These are phyloP conservation scores for Hamamelis virginiana DNA, from an alignment of 164 flowering plant genomes.

Conservation along the genomic window DNA sequence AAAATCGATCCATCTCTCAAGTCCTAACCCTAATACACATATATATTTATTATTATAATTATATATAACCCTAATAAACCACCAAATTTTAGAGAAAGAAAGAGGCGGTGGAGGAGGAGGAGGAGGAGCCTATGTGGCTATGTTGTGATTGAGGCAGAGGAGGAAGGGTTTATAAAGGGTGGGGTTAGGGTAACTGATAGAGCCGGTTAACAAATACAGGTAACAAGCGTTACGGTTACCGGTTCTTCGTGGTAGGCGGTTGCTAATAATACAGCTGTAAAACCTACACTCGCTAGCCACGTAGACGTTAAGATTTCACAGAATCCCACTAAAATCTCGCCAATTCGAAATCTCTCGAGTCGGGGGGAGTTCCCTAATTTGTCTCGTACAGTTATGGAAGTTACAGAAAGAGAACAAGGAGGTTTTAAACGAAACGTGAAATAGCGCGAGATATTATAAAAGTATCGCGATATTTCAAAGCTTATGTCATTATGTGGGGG, in stretches of 20 bases:
- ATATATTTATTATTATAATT: too few relatives aligned
- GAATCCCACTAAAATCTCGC: conserved; percentile 13
- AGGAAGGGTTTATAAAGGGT: conserved; percentile 12
- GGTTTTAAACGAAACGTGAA: background rate
- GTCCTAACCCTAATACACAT: conserved; percentile 1
- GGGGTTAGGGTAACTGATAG: conserved; percentile 23
- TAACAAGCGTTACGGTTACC: conserved; percentile 10
- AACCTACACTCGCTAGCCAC: conserved; percentile 15
- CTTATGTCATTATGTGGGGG: background rate
- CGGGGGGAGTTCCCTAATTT: conserved; percentile 7
- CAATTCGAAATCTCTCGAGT: background rate
- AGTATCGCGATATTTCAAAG: conserved; percentile 5
- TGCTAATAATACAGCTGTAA: conserved; percentile 13
- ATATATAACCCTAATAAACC: too few relatives aligned
- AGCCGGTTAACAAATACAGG: conserved; percentile 21
- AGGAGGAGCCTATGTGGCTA: background rate
- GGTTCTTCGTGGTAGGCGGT: conserved; percentile 15
- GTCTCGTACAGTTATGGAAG: conserved; percentile 18
- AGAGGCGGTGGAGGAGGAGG: background rate
- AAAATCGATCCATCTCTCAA: background rate
- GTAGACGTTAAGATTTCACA: background rate
- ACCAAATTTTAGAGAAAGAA: conserved; percentile 4
- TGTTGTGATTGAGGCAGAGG: background rate
- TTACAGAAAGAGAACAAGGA: conserved; percentile 1
- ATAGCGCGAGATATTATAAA: background rate